Evolutionary conservation across 2,329 filamentous ascomycete genomes (phyloP).

Genomic region (Colletotrichum shisoi): DNA sequence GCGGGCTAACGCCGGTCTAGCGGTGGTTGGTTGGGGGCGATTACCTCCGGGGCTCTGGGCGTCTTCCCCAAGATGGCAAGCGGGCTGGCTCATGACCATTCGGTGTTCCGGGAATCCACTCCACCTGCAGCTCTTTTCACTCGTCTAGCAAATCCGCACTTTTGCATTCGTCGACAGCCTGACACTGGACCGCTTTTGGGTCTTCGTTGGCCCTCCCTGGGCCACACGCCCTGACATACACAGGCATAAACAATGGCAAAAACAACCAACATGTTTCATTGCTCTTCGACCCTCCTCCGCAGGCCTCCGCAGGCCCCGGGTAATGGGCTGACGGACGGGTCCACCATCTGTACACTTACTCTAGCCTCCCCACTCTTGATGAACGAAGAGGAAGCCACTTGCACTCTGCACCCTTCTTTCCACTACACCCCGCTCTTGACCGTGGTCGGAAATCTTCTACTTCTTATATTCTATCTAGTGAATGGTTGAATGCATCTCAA

Average conservation of each 20-base stretch:
- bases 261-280: constrained; percentile 11
- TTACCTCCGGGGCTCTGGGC: constrained; percentile 7
- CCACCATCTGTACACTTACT: constrained; percentile 10
- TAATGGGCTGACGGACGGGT: constrained; percentile 10
- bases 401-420: constrained; percentile 11
- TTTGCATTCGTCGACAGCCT: constrained; percentile 11
- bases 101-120: constrained; percentile 12
- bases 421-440: constrained; percentile 20
- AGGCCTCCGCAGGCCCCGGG: constrained; percentile 6
- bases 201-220: neutral
- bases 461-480: neutral
- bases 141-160: constrained; percentile 11
- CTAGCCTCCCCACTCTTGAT: constrained; percentile 27
- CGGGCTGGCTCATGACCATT: constrained; percentile 24
- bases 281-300: constrained; percentile 8
- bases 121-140: constrained; percentile 21
- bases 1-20: neutral
- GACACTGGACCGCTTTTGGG: neutral
- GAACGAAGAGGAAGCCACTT: constrained; percentile 2
- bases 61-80: constrained; percentile 15
- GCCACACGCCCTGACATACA: constrained; percentile 2
- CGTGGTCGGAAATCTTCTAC: constrained; percentile 1
- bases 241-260: constrained; percentile 13
- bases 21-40: constrained; percentile 3
- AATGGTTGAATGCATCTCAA: neutral